A percentile compares a stretch with the other conserved stretches of the same genome.
Evolutionary conservation across 331 rosid genomes (phyloP).

Genomic region (Rhamnella rubrinervis): DNA sequence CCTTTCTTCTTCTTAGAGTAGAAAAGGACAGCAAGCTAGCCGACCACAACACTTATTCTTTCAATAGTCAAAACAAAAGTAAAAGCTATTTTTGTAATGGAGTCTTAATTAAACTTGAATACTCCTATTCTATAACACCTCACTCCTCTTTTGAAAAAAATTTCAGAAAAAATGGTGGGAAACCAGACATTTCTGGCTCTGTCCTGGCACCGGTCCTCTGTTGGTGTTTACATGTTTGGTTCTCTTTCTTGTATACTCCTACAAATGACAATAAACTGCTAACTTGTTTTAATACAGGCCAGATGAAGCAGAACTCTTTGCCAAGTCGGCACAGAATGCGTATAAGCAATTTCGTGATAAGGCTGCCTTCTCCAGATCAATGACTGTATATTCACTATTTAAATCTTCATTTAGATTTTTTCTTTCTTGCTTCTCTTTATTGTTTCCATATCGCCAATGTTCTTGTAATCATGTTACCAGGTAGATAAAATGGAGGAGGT

Average conservation of each 20-base stretch:
- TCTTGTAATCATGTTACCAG: constrained; percentile 38
- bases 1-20: no score
- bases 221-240: not conserved
- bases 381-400: constrained; percentile 57
- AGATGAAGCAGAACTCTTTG: constrained; percentile 89
- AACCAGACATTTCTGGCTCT: no score
- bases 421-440: not conserved
- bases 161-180: no score
- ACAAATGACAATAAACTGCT: not conserved
- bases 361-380: constrained; percentile 93
- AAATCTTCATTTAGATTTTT: not conserved
- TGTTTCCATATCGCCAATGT: constrained; percentile 4
- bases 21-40: no score
- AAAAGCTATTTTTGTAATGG: no score
- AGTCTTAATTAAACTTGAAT: no score
- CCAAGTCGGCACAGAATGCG: constrained; percentile 72
- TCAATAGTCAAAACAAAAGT: no score
- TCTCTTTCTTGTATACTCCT: not conserved
- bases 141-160: no score
- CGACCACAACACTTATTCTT: no score
- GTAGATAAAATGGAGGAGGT: constrained; percentile 89
- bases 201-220: no score
- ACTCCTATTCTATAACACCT: no score
- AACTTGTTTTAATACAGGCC: constrained; percentile 43
- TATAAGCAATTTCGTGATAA: constrained; percentile 86